Percentiles rank a stretch among this genome's conserved stretches.
These are phyloP conservation scores for Pyricularia grisea DNA, from an alignment of 2,329 filamentous ascomycete genomes.

Conservation along the genomic window DNA sequence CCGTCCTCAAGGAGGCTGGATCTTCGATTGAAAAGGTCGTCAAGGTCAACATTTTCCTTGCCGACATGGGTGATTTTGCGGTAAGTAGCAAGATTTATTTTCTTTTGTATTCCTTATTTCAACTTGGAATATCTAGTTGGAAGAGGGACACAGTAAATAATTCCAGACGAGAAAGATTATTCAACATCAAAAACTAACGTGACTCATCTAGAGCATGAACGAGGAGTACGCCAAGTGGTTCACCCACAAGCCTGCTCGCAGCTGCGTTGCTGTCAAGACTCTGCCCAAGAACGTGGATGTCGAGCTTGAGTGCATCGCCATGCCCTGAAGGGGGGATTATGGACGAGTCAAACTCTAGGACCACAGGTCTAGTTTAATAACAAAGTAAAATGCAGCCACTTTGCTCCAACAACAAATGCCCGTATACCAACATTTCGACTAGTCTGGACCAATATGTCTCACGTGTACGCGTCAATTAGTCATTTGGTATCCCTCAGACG, in stretches of 20 bases:
- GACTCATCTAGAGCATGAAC: slow-evolving; percentile 59
- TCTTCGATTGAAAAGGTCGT: slow-evolving; percentile 72
- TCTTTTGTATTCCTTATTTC: background rate
- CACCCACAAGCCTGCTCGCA: slow-evolving; percentile 74
- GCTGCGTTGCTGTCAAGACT: slow-evolving; percentile 83
- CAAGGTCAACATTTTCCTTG: slow-evolving; percentile 87
- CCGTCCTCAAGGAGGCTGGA: slow-evolving; percentile 74
- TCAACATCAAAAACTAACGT: background rate
- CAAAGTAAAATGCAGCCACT: background rate
- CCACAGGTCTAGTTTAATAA: background rate
- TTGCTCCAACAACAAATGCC: background rate
- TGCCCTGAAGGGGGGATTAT: slow-evolving; percentile 34
- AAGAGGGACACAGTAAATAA: too few species aligned
- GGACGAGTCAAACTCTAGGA: background rate
- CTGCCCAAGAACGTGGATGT: slow-evolving; percentile 79
- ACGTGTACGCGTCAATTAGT: background rate
- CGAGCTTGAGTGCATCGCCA: slow-evolving; percentile 83
- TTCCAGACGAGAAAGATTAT: too few species aligned
- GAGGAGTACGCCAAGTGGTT: slow-evolving; percentile 77
- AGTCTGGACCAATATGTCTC: background rate
- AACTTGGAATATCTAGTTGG: too few species aligned
- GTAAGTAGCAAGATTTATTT: slow-evolving; percentile 24
- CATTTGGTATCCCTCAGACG: background rate
- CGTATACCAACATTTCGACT: background rate
- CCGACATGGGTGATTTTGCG: slow-evolving; percentile 82